Evolutionary conservation across 1,284 basidiomycete species (phyloP).

Genomic region (Cryptococcus sp.): DNA sequence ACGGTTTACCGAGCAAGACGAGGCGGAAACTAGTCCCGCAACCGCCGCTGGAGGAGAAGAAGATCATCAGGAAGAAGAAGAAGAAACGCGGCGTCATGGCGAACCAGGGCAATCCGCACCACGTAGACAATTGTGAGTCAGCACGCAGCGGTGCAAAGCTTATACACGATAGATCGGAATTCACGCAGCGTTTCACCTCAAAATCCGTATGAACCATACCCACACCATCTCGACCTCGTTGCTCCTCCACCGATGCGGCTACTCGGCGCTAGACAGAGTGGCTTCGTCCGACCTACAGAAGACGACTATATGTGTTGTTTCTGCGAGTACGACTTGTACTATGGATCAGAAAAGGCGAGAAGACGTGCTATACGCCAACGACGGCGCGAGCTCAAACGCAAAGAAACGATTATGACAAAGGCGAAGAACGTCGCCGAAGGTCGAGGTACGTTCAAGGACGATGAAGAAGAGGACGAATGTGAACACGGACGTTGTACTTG

Average conservation of each 20-base stretch:
- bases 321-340: constrained; percentile 84
- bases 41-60: constrained; percentile 1
- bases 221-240: constrained; percentile 40
- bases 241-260: constrained; percentile 51
- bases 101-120: constrained; percentile 86
- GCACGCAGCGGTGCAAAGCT: not conserved
- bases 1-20: constrained; percentile 16
- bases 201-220: constrained; percentile 42
- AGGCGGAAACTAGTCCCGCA: constrained; percentile 18
- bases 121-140: constrained; percentile 67
- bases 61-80: constrained; percentile 60
- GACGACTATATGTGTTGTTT: constrained; percentile 88
- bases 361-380: constrained; percentile 69
- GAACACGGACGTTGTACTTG: too few relatives aligned
- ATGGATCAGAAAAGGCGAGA: constrained; percentile 65
- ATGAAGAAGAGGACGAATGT: constrained; percentile 29
- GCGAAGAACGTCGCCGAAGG: constrained; percentile 58
- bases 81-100: constrained; percentile 82
- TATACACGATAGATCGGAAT: constrained; percentile 45
- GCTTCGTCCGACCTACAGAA: constrained; percentile 56
- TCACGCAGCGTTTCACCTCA: constrained; percentile 33
- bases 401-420: constrained; percentile 73
- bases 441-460: constrained; percentile 30
- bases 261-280: constrained; percentile 31
- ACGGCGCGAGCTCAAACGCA: constrained; percentile 73